phyloP scores from a whole-genome alignment of 768 basidiomycete species.

The Lactifluus piperatus region DNA sequence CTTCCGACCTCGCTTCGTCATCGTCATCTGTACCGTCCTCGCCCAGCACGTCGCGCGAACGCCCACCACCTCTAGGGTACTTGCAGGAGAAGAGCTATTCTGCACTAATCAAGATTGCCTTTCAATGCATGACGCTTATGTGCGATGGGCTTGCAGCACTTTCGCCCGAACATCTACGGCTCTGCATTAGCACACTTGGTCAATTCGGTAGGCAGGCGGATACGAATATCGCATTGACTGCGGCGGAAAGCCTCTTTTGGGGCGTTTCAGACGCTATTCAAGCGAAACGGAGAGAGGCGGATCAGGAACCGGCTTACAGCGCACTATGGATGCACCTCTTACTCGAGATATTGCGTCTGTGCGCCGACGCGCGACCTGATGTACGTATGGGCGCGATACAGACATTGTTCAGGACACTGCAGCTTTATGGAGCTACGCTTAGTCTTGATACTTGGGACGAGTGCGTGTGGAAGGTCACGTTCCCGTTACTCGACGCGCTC shows the following conservation, averaged over 20 bases:
- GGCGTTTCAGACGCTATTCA: slow-evolving; percentile 94
- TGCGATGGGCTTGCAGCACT: slow-evolving; percentile 87
- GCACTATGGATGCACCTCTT: slow-evolving; percentile 92
- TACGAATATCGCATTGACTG: slow-evolving; percentile 92
- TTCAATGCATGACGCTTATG: slow-evolving; percentile 87
- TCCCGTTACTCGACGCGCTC: slow-evolving; percentile 73
- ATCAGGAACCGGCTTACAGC: slow-evolving; percentile 64
- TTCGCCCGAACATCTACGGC: slow-evolving; percentile 68
- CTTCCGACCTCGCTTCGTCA: slow-evolving; percentile 30
- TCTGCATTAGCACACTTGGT: slow-evolving; percentile 86
- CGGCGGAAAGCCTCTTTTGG: slow-evolving; percentile 90
- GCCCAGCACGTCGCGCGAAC: slow-evolving; percentile 18
- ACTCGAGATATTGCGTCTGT: slow-evolving; percentile 72
- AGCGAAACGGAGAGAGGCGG: slow-evolving; percentile 58
- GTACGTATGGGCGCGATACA: slow-evolving; percentile 92
- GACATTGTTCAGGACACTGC: slow-evolving; percentile 88
- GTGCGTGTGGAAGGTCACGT: slow-evolving; percentile 85
- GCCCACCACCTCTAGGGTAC: slow-evolving; percentile 40
- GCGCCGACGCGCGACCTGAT: slow-evolving; percentile 75
- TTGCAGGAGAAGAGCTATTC: slow-evolving; percentile 62
- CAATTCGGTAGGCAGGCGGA: slow-evolving; percentile 89
- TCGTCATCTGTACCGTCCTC: slow-evolving; percentile 31
- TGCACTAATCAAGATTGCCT: slow-evolving; percentile 81
- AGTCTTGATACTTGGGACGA: slow-evolving; percentile 80
- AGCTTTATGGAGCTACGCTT: slow-evolving; percentile 84